These are phyloP conservation scores for Ascochyta fabae DNA, from an alignment of 2,329 filamentous ascomycete genomes.

Conservation along the genomic window DNA sequence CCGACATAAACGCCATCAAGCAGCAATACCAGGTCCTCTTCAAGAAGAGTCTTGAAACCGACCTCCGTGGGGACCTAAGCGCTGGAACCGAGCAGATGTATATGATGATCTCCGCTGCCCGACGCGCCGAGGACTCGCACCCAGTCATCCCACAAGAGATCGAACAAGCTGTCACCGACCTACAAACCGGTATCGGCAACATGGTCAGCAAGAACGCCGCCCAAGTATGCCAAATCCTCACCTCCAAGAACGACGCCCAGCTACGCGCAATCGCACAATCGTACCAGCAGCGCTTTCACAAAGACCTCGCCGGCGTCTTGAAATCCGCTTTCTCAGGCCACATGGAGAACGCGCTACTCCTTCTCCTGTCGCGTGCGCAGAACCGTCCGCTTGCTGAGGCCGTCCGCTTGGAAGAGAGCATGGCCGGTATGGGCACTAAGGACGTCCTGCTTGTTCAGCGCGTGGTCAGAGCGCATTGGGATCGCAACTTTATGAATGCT, in stretches of 20 bases:
- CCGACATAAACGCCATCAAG: constrained; percentile 88
- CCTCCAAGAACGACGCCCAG: constrained; percentile 78
- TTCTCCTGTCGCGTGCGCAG: constrained; percentile 76
- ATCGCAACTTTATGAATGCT: constrained; percentile 73
- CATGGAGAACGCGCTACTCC: constrained; percentile 84
- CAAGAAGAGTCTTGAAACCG: constrained; percentile 69
- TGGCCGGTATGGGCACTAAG: constrained; percentile 87
- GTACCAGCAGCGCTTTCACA: constrained; percentile 76
- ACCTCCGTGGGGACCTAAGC: constrained; percentile 79
- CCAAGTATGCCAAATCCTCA: constrained; percentile 79
- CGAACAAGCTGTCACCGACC: constrained; percentile 75
- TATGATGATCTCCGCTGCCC: constrained; percentile 77
- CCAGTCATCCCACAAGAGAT: constrained; percentile 76
- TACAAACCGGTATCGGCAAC: constrained; percentile 72
- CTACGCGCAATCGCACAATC: constrained; percentile 79
- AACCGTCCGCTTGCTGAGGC: constrained; percentile 89
- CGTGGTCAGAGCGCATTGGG: constrained; percentile 85
- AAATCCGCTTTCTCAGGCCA: constrained; percentile 87
- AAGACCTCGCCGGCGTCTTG: constrained; percentile 74
- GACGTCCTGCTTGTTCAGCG: constrained; percentile 78
- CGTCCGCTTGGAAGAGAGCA: constrained; percentile 79
- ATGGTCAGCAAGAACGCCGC: constrained; percentile 76
- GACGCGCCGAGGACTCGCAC: constrained; percentile 76
- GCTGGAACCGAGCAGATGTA: constrained; percentile 88
- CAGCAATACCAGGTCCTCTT: constrained; percentile 73